These are phyloP conservation scores for Drechslera avenae DNA, from an alignment of 2,329 filamentous ascomycete species.

Conservation along the genomic window DNA sequence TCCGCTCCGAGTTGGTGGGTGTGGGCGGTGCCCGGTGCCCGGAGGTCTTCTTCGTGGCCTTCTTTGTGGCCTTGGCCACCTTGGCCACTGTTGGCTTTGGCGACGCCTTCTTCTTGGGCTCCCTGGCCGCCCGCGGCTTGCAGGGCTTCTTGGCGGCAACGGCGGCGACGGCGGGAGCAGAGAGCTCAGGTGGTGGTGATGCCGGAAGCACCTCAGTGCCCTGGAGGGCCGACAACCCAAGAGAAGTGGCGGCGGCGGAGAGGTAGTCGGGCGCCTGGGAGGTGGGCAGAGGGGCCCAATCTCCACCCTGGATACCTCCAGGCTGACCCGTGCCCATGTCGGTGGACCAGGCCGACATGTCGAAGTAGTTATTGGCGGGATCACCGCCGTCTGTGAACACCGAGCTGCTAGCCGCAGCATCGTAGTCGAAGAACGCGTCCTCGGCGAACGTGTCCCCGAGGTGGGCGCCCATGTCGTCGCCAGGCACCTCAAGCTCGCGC, in stretches of 20 bases:
- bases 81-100: constrained; percentile 2
- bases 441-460: neutral
- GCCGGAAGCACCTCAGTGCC: neutral
- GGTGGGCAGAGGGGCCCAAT: neutral
- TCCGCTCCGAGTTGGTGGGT: neutral
- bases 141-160: neutral
- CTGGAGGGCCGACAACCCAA: neutral
- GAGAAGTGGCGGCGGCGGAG: neutral
- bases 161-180: neutral
- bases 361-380: no score
- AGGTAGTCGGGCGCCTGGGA: neutral
- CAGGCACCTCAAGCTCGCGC: neutral
- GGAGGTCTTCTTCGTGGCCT: neutral
- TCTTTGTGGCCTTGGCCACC: neutral
- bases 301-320: neutral
- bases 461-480: neutral
- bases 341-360: constrained; percentile 1
- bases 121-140: neutral
- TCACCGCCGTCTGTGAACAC: no score
- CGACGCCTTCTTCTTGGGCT: neutral
- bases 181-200: neutral
- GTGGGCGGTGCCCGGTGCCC: constrained; percentile 1
- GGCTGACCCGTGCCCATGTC: neutral
- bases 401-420: no score
- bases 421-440: neutral